Percentiles rank a stretch among this genome's conserved stretches.
Evolutionary conservation across 768 basidiomycete species (phyloP).

Genomic region (Pisolithus albus): DNA sequence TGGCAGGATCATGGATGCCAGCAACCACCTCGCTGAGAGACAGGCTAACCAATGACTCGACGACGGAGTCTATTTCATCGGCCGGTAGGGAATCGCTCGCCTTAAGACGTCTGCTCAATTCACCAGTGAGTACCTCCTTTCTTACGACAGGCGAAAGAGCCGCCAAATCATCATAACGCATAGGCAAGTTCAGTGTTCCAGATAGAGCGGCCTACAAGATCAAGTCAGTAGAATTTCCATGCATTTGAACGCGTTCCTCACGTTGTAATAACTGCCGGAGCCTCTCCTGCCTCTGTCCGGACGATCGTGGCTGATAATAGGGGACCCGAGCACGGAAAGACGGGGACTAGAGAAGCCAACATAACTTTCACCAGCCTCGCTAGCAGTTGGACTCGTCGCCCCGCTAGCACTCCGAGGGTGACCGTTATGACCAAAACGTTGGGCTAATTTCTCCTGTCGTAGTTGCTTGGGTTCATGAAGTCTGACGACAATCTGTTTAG

Average conservation of each 20-base stretch:
- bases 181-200: conserved; percentile 73
- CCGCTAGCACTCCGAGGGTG: conserved; percentile 78
- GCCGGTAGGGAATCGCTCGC: conserved; percentile 44
- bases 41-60: conserved; percentile 63
- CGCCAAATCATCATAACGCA: conserved; percentile 83
- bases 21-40: conserved; percentile 73
- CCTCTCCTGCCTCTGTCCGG: conserved; percentile 66
- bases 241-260: conserved; percentile 27
- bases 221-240: not conserved
- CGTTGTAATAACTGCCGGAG: conserved; percentile 83
- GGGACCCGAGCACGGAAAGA: conserved; percentile 48
- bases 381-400: conserved; percentile 77
- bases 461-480: conserved; percentile 88
- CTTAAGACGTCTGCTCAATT: conserved; percentile 70
- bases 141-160: conserved; percentile 81
- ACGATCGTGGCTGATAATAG: conserved; percentile 47
- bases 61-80: conserved; percentile 54
- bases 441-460: conserved; percentile 83
- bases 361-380: conserved; percentile 74
- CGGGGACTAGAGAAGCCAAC: conserved; percentile 72
- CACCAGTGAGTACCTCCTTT: conserved; percentile 79
- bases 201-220: conserved; percentile 62
- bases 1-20: conserved; percentile 63
- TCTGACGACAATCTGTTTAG: conserved; percentile 77
- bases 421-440: conserved; percentile 71